A percentile compares a stretch with the other conserved stretches of the same genome.
phyloP scores from a whole-genome alignment of 2,329 filamentous ascomycete genomes.

The Ophiostoma tasmaniense region DNA sequence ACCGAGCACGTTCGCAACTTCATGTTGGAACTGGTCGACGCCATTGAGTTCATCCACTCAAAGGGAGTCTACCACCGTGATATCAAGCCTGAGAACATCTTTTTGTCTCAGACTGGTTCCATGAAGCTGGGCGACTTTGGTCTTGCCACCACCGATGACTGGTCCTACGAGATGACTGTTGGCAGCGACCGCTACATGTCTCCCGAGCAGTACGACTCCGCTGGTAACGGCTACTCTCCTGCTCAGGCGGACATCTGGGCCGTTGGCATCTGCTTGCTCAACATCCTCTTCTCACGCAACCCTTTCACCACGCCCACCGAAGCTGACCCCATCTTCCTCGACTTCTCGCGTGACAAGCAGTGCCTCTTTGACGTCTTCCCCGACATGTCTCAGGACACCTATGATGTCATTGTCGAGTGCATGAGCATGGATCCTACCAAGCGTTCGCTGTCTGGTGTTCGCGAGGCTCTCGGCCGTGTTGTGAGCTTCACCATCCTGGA shows the following conservation, averaged over 20 bases:
- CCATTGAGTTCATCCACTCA: conserved; percentile 81
- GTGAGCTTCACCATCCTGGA: conserved; percentile 92
- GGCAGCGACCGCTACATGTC: conserved; percentile 99
- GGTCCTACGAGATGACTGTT: conserved; percentile 87
- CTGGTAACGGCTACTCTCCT: conserved; percentile 79
- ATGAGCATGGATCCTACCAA: conserved; percentile 86
- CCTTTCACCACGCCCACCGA: conserved; percentile 87
- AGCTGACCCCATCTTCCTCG: conserved; percentile 84
- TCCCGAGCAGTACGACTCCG: conserved; percentile 91
- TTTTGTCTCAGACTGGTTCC: conserved; percentile 72
- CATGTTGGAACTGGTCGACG: conserved; percentile 88
- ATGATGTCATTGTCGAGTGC: conserved; percentile 82
- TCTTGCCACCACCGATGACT: conserved; percentile 77
- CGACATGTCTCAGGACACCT: conserved; percentile 97
- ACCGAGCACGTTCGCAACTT: conserved; percentile 95
- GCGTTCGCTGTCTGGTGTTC: conserved; percentile 70
- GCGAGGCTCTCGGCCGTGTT: conserved; percentile 67
- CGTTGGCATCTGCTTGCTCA: conserved; percentile 90
- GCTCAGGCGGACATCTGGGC: conserved; percentile 95
- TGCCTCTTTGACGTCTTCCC: conserved; percentile 97
- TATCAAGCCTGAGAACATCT: conserved; percentile 99
- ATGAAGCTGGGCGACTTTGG: conserved; percentile 98
- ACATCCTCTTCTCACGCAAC: conserved; percentile 93
- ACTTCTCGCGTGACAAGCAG: conserved; percentile 89
- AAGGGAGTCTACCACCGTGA: conserved; percentile 93